Conservation (phyloP, 176 grass and related monocot species). For the Oryza brachyantha region DNA sequence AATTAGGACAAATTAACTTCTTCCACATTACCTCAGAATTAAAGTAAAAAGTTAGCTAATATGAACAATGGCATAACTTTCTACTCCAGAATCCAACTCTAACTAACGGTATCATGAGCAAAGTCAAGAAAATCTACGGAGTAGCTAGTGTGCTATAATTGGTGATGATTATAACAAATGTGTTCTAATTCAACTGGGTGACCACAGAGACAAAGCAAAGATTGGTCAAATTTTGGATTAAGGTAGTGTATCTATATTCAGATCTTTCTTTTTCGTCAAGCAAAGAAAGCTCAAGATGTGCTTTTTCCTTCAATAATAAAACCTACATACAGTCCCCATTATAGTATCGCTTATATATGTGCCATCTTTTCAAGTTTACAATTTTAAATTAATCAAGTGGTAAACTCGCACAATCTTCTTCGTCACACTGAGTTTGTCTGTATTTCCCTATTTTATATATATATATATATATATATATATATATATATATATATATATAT, state of each 20-base stretch:
- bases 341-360: not conserved
- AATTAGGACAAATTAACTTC: not conserved
- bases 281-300: conserved; percentile 34
- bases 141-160: conserved; percentile 40
- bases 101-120: conserved; percentile 47
- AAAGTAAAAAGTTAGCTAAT: conserved; percentile 17
- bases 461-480: too few relatives aligned
- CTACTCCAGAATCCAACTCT: conserved; percentile 38
- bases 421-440: not conserved
- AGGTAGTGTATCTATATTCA: conserved; percentile 20
- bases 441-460: too few relatives aligned
- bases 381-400: not conserved
- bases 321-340: not conserved
- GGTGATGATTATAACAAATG: conserved; percentile 35
- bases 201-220: conserved; percentile 3
- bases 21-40: not conserved
- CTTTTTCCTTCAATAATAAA: conserved; percentile 36
- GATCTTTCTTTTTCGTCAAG: conserved; percentile 42
- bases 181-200: conserved; percentile 19
- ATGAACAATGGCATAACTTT: conserved; percentile 25
- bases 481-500: too few relatives aligned
- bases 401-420: not conserved
- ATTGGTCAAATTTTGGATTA: conserved; percentile 25
- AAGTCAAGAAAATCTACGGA: conserved; percentile 43
- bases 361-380: not conserved